These are phyloP conservation scores for Sporothrix curviconia DNA, from an alignment of 2,329 filamentous ascomycete genomes.

Conservation along the genomic window DNA sequence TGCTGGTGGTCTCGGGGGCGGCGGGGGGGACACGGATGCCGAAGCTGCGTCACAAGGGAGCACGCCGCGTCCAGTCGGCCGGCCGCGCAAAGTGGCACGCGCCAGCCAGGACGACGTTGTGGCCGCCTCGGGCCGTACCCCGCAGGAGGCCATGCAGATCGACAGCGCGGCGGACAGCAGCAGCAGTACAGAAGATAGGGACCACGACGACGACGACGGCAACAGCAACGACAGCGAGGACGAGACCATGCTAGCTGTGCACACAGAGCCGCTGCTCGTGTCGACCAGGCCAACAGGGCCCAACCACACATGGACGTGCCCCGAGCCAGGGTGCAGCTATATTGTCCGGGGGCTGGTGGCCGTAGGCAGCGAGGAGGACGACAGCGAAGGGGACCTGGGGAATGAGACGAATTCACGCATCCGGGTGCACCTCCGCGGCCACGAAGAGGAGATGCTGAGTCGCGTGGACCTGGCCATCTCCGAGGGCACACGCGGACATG, in stretches of 20 bases:
- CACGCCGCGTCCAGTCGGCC: background rate
- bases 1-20: conserved; percentile 7
- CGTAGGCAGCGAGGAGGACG: background rate
- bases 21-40: background rate
- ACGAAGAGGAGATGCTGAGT: conserved; percentile 47
- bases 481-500: conserved; percentile 47
- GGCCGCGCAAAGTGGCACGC: conserved; percentile 5
- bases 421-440: conserved; percentile 53
- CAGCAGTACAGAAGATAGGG: too few relatives aligned
- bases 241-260: conserved; percentile 35
- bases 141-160: background rate
- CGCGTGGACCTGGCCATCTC: conserved; percentile 48
- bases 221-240: conserved; percentile 12
- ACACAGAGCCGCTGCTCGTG: conserved; percentile 41
- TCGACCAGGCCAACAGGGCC: conserved; percentile 46
- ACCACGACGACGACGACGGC: conserved; percentile 14
- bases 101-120: background rate
- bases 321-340: conserved; percentile 56
- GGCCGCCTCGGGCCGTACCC: background rate
- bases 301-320: conserved; percentile 60
- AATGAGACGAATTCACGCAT: conserved; percentile 36
- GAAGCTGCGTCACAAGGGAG: background rate
- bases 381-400: conserved; percentile 30
- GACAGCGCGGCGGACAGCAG: background rate
- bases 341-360: conserved; percentile 43